Base-by-base conservation (phyloP, 1,284 basidiomycete genomes). In the Cystobasidium sp. region DNA sequence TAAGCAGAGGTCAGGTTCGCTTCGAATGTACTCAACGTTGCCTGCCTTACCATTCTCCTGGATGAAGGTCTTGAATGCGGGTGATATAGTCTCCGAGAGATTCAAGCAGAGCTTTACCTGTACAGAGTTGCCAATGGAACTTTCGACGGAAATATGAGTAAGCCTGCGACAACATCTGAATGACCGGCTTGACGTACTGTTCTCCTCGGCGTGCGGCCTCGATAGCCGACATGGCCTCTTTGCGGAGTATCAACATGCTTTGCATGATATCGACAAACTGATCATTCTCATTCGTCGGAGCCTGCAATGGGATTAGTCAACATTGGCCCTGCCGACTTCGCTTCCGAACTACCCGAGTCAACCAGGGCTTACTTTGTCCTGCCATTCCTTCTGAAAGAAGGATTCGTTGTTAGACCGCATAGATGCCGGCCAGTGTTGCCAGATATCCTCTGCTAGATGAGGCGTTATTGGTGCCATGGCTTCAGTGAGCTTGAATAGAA, bases 401-500 rank as follows among this genome's bases (percentile, higher is more conserved):
- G 90, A 91, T 0, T 79, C 61, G 0, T 76, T 77, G 2, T 71
- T 67, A 4, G 47, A 31, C 2, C 51, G 31, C 6, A 6, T 56
- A 2, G 67, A 61, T 12, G 75, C 73, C 0, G 46, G 63, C 31
- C 79, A 78, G 75, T 84, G 85, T 58, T 88, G 85, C 78, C 91
- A 86, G 62, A 97, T 88, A 81, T 99, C 96, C 83, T 98, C 95
- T 0, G 93, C 91, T 2, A 98, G 86, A 80, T 97, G 91, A 1
- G 97, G 96, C 5, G 92, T 85, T 39, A 98, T 89, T 0, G 96
- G 97, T 0, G 93, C 92, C 55, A 96, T 84, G 16, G 94, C 86
- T 6, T 86, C 86, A 0, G 88, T 88, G 82, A 94, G 87, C 0
- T 88, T 89, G 31, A 85, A 83, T 64, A 97, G 82, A 47, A 90